A percentile compares a stretch with the other conserved stretches of the same genome.
Evolutionary conservation across 2,329 filamentous ascomycete species (phyloP).

Genomic region (Colletotrichum destructivum): DNA sequence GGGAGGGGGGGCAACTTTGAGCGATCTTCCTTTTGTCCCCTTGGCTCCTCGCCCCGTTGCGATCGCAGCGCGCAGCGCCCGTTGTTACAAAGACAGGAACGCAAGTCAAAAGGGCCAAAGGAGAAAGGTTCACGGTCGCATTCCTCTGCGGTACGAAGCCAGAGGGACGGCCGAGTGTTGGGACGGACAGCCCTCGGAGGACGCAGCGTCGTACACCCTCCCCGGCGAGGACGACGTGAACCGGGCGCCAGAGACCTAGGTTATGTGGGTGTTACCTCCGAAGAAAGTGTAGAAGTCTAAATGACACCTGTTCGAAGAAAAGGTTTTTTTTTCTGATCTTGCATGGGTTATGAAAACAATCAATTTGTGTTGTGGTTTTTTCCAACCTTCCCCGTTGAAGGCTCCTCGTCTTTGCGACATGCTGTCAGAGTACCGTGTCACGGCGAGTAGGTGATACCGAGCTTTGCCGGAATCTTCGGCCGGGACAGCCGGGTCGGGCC

Average conservation of each 20-base stretch:
- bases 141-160: too few species aligned
- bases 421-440: neutral
- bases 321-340: neutral
- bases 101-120: neutral
- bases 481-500: constrained; percentile 18
- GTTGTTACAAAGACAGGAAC: neutral
- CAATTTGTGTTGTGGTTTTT: too few species aligned
- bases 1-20: too few species aligned
- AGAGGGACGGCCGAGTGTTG: neutral
- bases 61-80: neutral
- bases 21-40: too few species aligned
- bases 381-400: neutral
- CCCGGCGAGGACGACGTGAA: constrained; percentile 29
- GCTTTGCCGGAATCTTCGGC: neutral
- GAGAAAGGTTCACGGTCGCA: neutral
- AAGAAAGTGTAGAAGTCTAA: neutral
- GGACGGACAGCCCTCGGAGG: constrained; percentile 10
- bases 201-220: constrained; percentile 26
- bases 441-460: constrained; percentile 11
- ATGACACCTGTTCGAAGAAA: neutral
- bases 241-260: neutral
- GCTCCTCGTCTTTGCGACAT: neutral
- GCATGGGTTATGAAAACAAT: too few species aligned
- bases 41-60: neutral
- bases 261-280: neutral